These are phyloP conservation scores for Beta lomatogona DNA, from an alignment of 179 eudicot species.

Conservation along the genomic window DNA sequence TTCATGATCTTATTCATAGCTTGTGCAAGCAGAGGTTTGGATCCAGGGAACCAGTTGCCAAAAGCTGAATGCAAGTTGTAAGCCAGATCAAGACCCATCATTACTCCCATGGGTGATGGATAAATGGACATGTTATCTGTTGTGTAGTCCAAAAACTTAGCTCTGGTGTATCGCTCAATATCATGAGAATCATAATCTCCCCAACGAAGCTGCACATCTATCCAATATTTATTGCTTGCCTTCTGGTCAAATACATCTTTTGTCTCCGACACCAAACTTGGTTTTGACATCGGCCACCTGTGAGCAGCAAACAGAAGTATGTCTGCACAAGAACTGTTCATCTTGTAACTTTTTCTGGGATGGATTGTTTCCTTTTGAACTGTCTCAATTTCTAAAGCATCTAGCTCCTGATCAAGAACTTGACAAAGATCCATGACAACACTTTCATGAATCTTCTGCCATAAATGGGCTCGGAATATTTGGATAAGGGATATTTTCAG, in stretches of 20 bases:
- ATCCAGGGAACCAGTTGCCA: constrained; percentile 99
- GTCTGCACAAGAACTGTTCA: constrained; percentile 99
- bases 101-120: constrained; percentile 98
- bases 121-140: constrained; percentile 99
- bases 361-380: constrained; percentile 99
- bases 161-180: constrained; percentile 95
- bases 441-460: constrained; percentile 99
- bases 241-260: constrained; percentile 99
- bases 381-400: constrained; percentile 96
- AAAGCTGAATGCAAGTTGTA: constrained; percentile 99
- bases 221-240: constrained; percentile 98
- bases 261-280: constrained; percentile 95
- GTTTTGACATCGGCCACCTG: constrained; percentile 99
- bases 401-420: constrained; percentile 97
- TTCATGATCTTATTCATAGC: constrained; percentile 99
- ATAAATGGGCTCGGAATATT: constrained; percentile 99
- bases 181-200: constrained; percentile 99
- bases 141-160: constrained; percentile 98
- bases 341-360: constrained; percentile 98
- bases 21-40: constrained; percentile 92
- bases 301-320: constrained; percentile 97
- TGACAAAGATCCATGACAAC: constrained; percentile 99
- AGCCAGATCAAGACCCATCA: constrained; percentile 97
- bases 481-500: constrained; percentile 92
- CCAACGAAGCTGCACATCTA: constrained; percentile 99